Conservation (phyloP, 2,329 filamentous ascomycete genomes). For the Helotiales sp. region DNA sequence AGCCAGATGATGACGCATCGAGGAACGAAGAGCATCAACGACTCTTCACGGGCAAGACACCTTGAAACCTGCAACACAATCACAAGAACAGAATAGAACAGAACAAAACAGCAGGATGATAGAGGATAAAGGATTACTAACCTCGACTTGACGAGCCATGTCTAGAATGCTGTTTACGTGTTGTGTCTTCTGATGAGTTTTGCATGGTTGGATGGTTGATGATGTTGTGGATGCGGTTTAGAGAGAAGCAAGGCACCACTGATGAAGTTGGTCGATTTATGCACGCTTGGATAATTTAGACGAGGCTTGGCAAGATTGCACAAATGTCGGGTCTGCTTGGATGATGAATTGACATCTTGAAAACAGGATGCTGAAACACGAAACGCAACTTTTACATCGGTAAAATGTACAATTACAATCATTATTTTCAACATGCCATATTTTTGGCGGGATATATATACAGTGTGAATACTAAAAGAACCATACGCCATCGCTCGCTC, state of each 20-base stretch:
- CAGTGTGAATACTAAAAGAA: background rate
- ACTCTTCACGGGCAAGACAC: background rate
- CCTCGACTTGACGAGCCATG: constrained; percentile 35
- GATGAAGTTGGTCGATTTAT: constrained; percentile 9
- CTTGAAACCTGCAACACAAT: background rate
- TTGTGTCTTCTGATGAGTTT: constrained; percentile 25
- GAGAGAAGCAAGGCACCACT: background rate
- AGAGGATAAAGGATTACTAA: constrained; percentile 19
- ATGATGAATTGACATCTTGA: too few relatives aligned
- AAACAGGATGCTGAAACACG: too few relatives aligned
- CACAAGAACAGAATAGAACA: background rate
- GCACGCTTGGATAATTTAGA: background rate
- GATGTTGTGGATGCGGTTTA: background rate
- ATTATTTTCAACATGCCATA: background rate
- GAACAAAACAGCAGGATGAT: background rate
- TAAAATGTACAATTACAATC: background rate
- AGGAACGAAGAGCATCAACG: background rate
- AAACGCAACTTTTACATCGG: too few relatives aligned
- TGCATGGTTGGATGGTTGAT: constrained; percentile 28
- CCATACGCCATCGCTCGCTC: background rate
- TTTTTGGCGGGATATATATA: background rate
- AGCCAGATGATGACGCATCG: too few relatives aligned
- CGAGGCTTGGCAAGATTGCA: background rate
- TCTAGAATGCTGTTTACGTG: constrained; percentile 32
- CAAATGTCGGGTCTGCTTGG: background rate